Percentiles rank a stretch among this genome's conserved stretches.
phyloP scores from a whole-genome alignment of 768 basidiomycete species.

The Lentinula guzmanii region DNA sequence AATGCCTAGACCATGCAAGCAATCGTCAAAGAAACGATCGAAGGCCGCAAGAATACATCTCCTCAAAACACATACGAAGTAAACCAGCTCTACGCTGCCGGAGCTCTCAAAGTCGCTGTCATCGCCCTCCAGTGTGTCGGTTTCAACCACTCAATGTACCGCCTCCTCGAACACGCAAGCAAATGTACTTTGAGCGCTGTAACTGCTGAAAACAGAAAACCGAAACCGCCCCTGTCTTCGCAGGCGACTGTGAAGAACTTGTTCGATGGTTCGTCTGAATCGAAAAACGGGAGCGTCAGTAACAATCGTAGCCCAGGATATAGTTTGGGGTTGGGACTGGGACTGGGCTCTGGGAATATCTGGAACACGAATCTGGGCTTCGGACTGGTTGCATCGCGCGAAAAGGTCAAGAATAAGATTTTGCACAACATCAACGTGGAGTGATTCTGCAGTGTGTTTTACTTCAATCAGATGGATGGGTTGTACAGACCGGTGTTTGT shows the following conservation, averaged over 20 bases:
- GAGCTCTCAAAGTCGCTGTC: constrained; percentile 69
- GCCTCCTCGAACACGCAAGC: constrained; percentile 56
- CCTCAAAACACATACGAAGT: constrained; percentile 79
- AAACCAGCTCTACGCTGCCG: constrained; percentile 63
- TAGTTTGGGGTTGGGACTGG: constrained; percentile 1
- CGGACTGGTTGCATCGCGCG: constrained; percentile 1
- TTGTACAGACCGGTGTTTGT: too few relatives aligned
- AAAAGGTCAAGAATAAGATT: too few relatives aligned
- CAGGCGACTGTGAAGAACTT: constrained; percentile 6
- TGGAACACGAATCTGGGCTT: constrained; percentile 10
- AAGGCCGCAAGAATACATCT: constrained; percentile 66
- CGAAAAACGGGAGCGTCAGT: not conserved
- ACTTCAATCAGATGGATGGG: too few relatives aligned
- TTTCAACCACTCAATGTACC: constrained; percentile 65
- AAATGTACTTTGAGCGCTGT: constrained; percentile 26
- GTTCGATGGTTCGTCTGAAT: constrained; percentile 5
- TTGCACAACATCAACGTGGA: too few relatives aligned
- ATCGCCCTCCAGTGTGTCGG: constrained; percentile 72
- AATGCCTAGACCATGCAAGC: constrained; percentile 50
- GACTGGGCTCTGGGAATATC: constrained; percentile 6
- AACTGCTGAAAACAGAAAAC: constrained; percentile 18
- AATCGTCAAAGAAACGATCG: constrained; percentile 67
- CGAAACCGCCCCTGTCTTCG: not conserved
- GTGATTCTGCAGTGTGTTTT: too few relatives aligned
- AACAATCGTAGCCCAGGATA: constrained; percentile 5